Base-by-base conservation (phyloP, 148 eudicot genomes). In the Cornus controversa region DNA sequence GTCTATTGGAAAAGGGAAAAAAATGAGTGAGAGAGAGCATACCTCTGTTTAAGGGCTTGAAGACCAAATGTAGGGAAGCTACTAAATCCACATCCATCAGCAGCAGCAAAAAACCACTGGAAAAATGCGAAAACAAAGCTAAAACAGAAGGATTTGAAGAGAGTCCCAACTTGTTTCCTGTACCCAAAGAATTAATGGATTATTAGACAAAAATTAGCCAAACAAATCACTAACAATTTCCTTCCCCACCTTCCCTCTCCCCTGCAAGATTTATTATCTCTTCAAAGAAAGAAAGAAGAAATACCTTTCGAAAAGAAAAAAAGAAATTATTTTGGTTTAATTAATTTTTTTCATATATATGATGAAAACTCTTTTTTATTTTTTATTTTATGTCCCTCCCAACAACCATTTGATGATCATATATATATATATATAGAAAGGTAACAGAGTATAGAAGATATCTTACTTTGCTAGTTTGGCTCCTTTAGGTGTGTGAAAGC, bases 401-500 rank as follows among this genome's bases (percentile, higher is more conserved):
- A 40, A 8, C 9, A 40, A 40, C 45, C 60, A 14, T 14, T 14
- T 54, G 22, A 60, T 5, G 8, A n/a, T 20, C n/a, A n/a, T n/a
- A n/a, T n/a, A n/a, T n/a, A n/a, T n/a, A n/a, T n/a, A n/a, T n/a
- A n/a, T n/a, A 2, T 4, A 57, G 63, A 14, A 15, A 57, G n/a
- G n/a, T 4, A 57, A n/a, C 1, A 60, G 20, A 18, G 25, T 2
- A 60, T 14, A 54, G 22, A 54, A 54, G 60, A 60, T 60, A 18
- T 20, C 77, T 75, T 75, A 84, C 87, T 81, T 84, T 3, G 87
- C 87, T 28, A 75, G 70, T 45, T 67, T 75, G 54, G 84, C 87
- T 60, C 84, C 87, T 74, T 75, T 78, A 40, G 84, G 84, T 45
- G 87, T 84, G 78, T 84, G 87, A 65, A 84, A 84, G 72, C 84